These are phyloP conservation scores for Mucor velutinosus DNA, from an alignment of 371 early-diverging fungal genomes.

Conservation along the genomic window DNA sequence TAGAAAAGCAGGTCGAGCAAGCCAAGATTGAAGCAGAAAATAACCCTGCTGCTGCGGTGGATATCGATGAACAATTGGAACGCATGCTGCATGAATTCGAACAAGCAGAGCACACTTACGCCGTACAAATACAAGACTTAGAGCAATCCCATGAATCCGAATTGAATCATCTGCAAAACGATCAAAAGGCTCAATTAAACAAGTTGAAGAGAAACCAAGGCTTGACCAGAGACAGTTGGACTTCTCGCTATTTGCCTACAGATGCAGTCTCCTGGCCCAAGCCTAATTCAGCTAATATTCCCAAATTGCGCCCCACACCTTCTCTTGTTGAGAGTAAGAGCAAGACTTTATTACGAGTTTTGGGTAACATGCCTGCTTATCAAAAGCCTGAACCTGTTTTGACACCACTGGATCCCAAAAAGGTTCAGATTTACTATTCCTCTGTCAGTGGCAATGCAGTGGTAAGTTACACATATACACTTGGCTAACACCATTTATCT, in stretches of 20 bases:
- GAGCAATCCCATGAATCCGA: conserved; percentile 45
- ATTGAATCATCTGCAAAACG: conserved; percentile 31
- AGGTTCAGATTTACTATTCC: conserved; percentile 48
- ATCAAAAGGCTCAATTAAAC: conserved; percentile 39
- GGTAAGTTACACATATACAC: conserved; percentile 15
- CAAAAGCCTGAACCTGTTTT: conserved; percentile 35
- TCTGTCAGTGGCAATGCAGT: conserved; percentile 46
- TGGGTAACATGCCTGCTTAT: conserved; percentile 25
- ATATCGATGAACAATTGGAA: conserved; percentile 76
- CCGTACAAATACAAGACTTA: conserved; percentile 41
- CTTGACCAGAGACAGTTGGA: conserved; percentile 31
- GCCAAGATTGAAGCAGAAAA: conserved; percentile 29
- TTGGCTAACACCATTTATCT: neutral
- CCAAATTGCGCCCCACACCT: conserved; percentile 25
- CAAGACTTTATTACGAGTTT: conserved; percentile 26
- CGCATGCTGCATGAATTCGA: conserved; percentile 80
- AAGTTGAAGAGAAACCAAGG: conserved; percentile 32
- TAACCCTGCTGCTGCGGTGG: conserved; percentile 27
- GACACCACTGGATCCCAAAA: conserved; percentile 41
- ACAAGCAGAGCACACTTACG: conserved; percentile 41
- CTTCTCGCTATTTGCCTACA: conserved; percentile 38
- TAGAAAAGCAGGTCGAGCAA: conserved; percentile 36
- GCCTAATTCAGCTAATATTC: conserved; percentile 9
- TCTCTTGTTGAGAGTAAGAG: conserved; percentile 30
- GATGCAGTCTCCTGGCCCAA: conserved; percentile 51